Evolutionary conservation across 371 early-diverging fungal genomes (phyloP).

Genomic region (Mortierella sp.): DNA sequence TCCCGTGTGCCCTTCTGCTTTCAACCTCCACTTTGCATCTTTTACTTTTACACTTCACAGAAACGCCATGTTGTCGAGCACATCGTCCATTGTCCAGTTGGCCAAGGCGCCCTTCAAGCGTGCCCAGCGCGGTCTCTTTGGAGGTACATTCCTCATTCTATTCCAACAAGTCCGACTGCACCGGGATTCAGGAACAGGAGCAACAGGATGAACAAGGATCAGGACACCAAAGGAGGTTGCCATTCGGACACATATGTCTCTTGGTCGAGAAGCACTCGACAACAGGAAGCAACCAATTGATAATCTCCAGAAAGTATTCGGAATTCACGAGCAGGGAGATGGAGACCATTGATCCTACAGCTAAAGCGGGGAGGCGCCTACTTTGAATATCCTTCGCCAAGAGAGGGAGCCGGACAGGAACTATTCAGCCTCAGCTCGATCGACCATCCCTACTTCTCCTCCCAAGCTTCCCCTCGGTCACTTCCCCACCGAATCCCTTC

Average conservation of each 20-base stretch:
- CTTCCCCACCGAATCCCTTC: no score
- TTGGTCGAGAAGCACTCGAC: no score
- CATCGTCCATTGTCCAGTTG: constrained; percentile 57
- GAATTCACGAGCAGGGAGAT: no score
- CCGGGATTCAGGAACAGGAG: constrained; percentile 1
- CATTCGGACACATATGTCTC: not conserved
- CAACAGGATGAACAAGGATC: not conserved
- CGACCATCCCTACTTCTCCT: no score
- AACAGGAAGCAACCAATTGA: not conserved
- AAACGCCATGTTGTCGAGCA: constrained; percentile 43
- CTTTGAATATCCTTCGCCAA: no score
- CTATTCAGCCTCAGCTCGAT: not conserved
- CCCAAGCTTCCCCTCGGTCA: no score
- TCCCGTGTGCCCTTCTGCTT: not conserved
- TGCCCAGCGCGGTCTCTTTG: constrained; percentile 79
- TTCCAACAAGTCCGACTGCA: not conserved
- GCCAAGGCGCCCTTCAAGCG: constrained; percentile 75
- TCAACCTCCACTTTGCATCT: constrained; percentile 1
- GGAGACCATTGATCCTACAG: no score
- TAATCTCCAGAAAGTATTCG: no score
- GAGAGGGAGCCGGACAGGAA: no score
- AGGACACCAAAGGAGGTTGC: not conserved
- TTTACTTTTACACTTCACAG: constrained; percentile 4
- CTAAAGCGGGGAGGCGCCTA: no score
- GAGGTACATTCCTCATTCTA: constrained; percentile 59